Evolutionary conservation across 441 rosid species (phyloP).

Genomic region (Biscutella laevigata): DNA sequence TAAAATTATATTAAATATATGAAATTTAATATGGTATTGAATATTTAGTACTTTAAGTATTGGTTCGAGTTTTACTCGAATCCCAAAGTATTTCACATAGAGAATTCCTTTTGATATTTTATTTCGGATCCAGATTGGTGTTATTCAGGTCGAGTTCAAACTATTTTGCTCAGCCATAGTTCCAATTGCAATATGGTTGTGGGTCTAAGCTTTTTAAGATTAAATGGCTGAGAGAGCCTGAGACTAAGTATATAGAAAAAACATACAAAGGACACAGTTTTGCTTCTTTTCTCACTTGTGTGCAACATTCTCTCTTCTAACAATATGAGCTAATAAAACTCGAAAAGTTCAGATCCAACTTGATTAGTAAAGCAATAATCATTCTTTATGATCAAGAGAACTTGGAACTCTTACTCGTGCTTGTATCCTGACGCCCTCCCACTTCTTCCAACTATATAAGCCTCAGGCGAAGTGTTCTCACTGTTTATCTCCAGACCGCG

Average conservation of each 20-base stretch:
- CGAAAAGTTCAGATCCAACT: neutral
- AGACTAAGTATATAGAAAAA: neutral
- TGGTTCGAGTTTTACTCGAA: too few species aligned
- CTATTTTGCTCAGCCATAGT: too few species aligned
- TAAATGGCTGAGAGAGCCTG: too few species aligned
- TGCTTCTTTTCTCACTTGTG: neutral
- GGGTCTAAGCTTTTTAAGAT: neutral
- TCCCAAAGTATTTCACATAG: too few species aligned
- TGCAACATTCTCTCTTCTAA: neutral
- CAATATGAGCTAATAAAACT: neutral
- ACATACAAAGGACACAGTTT: neutral
- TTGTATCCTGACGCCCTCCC: slow-evolving; percentile 73
- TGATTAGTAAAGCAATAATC: neutral
- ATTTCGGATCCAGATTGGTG: too few species aligned
- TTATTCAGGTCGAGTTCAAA: too few species aligned
- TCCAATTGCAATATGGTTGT: neutral
- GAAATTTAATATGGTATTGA: too few species aligned
- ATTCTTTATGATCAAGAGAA: neutral
- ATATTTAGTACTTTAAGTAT: too few species aligned
- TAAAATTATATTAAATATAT: too few species aligned
- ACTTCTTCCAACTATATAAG: slow-evolving; percentile 54
- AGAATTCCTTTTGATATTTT: too few species aligned
- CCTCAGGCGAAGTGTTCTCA: slow-evolving; percentile 40
- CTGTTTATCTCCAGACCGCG: slow-evolving; percentile 60
- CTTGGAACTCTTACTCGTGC: slow-evolving; percentile 37